These are phyloP conservation scores for Carex scoparia DNA, from an alignment of 176 grass and related monocot species.

Conservation along the genomic window DNA sequence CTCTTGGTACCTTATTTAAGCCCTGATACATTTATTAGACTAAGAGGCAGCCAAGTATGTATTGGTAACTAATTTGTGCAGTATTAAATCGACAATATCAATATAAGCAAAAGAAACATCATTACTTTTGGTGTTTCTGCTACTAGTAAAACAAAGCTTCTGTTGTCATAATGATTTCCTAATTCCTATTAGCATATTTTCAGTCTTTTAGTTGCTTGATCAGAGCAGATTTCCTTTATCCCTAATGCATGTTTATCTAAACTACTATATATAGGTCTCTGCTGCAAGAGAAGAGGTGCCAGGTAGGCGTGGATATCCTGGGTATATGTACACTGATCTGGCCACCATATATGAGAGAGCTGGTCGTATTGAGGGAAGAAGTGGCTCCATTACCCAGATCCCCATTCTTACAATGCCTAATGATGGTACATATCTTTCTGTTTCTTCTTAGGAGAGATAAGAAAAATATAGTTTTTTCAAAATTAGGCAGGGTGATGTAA, in stretches of 20 bases:
- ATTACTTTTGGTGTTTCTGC: background rate
- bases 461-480: background rate
- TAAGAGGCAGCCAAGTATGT: background rate
- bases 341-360: slow-evolving; percentile 94
- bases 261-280: slow-evolving; percentile 48
- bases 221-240: background rate
- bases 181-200: background rate
- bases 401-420: slow-evolving; percentile 97
- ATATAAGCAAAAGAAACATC: background rate
- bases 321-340: slow-evolving; percentile 95
- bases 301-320: slow-evolving; percentile 94
- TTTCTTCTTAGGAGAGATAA: background rate
- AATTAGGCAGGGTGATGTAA: background rate
- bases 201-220: background rate
- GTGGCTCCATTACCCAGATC: slow-evolving; percentile 88
- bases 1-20: background rate
- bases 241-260: background rate
- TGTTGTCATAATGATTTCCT: background rate
- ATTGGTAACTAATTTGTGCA: background rate
- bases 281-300: slow-evolving; percentile 92
- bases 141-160: background rate
- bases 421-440: slow-evolving; percentile 45
- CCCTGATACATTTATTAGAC: background rate
- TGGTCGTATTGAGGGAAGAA: slow-evolving; percentile 92
- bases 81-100: background rate